Evolutionary conservation across 2,329 filamentous ascomycete species (phyloP).

Genomic region (Fusarium nelsonii): DNA sequence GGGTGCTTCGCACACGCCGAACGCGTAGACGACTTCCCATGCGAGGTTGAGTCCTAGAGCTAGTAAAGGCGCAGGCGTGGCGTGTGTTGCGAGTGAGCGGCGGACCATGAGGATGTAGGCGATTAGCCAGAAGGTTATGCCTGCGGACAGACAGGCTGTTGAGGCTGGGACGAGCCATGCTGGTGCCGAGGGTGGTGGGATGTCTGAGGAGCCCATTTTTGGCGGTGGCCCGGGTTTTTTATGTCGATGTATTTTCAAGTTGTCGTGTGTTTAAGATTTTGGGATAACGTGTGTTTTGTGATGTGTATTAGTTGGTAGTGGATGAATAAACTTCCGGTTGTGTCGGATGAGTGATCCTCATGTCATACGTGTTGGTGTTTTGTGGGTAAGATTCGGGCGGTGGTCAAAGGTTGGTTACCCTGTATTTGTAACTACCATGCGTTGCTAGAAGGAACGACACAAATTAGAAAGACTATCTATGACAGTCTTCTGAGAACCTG

Average conservation of each 20-base stretch:
- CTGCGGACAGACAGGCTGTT: conserved; percentile 52
- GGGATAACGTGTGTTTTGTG: not conserved
- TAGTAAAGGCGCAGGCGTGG: conserved; percentile 64
- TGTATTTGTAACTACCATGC: not conserved
- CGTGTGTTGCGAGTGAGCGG: conserved; percentile 59
- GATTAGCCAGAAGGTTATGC: conserved; percentile 57
- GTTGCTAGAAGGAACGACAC: no score
- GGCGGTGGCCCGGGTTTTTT: not conserved
- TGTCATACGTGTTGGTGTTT: conserved; percentile 5
- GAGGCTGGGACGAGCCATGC: conserved; percentile 56
- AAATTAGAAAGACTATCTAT: no score
- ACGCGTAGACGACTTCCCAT: conserved; percentile 64
- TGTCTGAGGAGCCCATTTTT: conserved; percentile 57
- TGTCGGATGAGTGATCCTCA: not conserved
- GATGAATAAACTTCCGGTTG: not conserved
- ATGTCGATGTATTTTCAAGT: not conserved
- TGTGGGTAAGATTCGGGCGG: not conserved
- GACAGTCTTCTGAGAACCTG: no score
- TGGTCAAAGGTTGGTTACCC: not conserved
- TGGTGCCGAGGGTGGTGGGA: conserved; percentile 53
- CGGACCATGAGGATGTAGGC: conserved; percentile 62
- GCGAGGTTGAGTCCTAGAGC: conserved; percentile 63
- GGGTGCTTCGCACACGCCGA: conserved; percentile 59
- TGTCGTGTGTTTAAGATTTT: not conserved
- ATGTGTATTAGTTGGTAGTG: no score